Conservation (phyloP, 257 asterid genomes). For the Capsicum chinense region DNA sequence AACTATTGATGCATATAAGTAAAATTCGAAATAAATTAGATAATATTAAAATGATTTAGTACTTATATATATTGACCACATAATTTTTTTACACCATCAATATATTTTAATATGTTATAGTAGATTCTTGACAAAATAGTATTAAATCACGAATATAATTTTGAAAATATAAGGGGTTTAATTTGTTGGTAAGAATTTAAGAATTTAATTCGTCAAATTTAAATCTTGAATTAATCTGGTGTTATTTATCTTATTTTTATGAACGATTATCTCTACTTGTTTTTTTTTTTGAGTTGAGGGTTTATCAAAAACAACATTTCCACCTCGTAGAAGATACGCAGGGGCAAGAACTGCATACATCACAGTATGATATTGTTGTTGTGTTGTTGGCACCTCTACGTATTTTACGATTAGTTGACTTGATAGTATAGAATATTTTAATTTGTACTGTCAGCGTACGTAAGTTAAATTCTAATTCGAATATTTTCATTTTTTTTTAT, state of each 20-base stretch:
- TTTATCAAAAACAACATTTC: too few species aligned
- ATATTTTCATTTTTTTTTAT: background rate
- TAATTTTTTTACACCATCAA: background rate
- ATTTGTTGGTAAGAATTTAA: background rate
- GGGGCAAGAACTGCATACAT: background rate
- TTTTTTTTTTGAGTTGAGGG: background rate
- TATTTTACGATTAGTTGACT: background rate
- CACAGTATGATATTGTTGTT: too few species aligned
- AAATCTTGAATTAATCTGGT: background rate
- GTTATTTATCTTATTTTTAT: too few species aligned
- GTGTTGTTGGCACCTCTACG: background rate
- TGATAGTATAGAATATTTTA: background rate
- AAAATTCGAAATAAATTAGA: background rate
- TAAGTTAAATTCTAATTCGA: background rate
- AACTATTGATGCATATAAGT: accelerated
- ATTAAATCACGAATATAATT: background rate
- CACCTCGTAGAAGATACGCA: too few species aligned
- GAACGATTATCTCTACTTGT: background rate
- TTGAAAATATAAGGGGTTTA: background rate
- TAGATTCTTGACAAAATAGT: background rate
- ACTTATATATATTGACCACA: background rate
- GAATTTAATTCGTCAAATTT: too few species aligned
- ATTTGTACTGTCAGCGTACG: background rate
- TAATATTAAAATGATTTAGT: background rate
- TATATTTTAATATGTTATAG: background rate